Base-by-base conservation (phyloP, 116 monocot genomes). In the Phalaenopsis hybrid region DNA sequence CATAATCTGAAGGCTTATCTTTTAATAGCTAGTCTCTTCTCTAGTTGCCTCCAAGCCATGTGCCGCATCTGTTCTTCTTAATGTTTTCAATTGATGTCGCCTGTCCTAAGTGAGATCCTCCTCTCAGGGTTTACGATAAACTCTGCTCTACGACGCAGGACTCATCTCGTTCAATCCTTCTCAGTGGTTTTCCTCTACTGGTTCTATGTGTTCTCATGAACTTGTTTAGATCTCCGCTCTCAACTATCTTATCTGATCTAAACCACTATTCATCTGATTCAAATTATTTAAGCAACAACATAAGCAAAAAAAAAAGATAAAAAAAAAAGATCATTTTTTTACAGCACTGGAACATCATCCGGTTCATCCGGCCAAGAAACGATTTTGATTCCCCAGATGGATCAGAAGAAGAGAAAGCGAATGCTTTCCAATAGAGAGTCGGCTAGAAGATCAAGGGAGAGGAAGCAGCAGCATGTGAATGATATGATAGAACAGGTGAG, bases 181-280 rank as follows among this genome's bases (percentile, higher is more conserved):
- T 92, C 89, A 16, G 89, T 92, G n/a, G 87, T 92, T 44, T 89
- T 92, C 82, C 92, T 92, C 80, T 92, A 92, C 86, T 92, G 89
- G 92, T 92, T 92, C 87, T 92, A 92, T 70, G 92, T 92, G 48
- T 92, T 92, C 84, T 92, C 92, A 84, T 84, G 80, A 89, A 20
- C 79, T 70, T 33, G 31, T 44, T 79, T 57, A 78, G 44, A 44
- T 75, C 45, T n/a, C 45, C 45, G 8, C 41, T 45, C 17, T 28
- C 75, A 45, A n/a, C 75, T 44, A 9, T 20, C 20, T 41, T 37
- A 73, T 31, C 31, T 73, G 37, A 31, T 34, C 31, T 6, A 73
- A 37, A 34, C 9, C 72, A 55, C 15, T 55, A 13, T 55, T 55
- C 16, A 15, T 13, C 55, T 55, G 15, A 6, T 10, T 48, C 8